Conservation (phyloP, 2,329 filamentous ascomycete species). For the Drechslerella dactyloides region DNA sequence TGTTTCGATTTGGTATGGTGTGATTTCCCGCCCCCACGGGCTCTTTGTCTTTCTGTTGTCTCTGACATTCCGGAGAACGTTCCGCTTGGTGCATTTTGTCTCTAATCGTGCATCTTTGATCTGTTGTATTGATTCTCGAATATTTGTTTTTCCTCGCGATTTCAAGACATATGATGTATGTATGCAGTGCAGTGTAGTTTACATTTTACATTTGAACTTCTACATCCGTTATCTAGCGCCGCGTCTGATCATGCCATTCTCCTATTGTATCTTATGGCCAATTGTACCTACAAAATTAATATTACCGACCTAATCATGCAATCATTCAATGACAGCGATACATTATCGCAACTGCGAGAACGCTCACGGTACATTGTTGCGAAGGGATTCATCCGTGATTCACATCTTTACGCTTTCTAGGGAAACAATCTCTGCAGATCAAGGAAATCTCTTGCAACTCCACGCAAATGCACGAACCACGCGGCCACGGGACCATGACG, state of each 20-base stretch:
- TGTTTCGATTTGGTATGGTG: too few relatives aligned
- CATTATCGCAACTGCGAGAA: constrained; percentile 1
- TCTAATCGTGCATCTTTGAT: not conserved
- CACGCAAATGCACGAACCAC: constrained; percentile 7
- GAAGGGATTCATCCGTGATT: not conserved
- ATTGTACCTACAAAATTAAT: too few relatives aligned
- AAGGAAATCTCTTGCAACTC: not conserved
- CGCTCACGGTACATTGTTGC: not conserved
- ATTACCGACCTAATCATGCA: too few relatives aligned
- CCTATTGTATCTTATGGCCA: too few relatives aligned
- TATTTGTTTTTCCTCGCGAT: not conserved
- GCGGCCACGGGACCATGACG: constrained; percentile 34
- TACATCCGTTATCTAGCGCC: not conserved
- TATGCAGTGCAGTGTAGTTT: too few relatives aligned
- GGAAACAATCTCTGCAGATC: constrained; percentile 10
- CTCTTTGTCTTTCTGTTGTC: too few relatives aligned
- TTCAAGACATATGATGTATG: constrained; percentile 1
- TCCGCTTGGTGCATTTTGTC: too few relatives aligned
- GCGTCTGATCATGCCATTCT: not conserved
- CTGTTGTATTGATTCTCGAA: not conserved
- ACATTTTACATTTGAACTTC: too few relatives aligned
- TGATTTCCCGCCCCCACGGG: too few relatives aligned
- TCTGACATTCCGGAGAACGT: too few relatives aligned
- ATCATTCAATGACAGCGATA: not conserved
- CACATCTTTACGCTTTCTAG: not conserved